These are phyloP conservation scores for Boletus rufocinnamomeus DNA, from an alignment of 768 basidiomycete species.

Conservation along the genomic window DNA sequence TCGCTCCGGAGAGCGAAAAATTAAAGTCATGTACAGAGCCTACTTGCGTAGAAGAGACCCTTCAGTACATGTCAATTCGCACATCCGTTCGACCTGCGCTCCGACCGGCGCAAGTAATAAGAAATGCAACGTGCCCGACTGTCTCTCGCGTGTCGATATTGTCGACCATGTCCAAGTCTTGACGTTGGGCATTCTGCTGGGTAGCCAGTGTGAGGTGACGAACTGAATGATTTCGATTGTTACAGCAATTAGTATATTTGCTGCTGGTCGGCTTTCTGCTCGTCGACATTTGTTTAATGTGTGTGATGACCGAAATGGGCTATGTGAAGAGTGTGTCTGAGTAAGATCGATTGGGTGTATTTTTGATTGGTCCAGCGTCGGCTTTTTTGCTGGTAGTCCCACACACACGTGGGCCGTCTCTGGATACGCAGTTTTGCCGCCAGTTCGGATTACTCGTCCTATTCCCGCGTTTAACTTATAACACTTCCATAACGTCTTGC, in stretches of 20 bases:
- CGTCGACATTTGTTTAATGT: slow-evolving; percentile 15
- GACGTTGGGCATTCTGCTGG: too few species aligned
- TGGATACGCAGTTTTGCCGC: slow-evolving; percentile 22
- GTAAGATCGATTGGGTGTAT: background rate
- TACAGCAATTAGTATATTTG: background rate
- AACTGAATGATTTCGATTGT: too few species aligned
- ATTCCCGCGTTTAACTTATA: slow-evolving; percentile 21
- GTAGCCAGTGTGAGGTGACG: too few species aligned
- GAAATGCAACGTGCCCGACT: background rate
- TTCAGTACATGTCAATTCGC: background rate
- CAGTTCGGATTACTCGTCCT: background rate
- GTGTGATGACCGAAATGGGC: background rate
- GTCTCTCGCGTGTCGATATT: background rate
- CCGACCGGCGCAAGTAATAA: background rate
- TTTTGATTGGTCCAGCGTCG: background rate
- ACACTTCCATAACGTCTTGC: slow-evolving; percentile 10
- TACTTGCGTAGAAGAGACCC: background rate
- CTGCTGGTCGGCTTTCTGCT: slow-evolving; percentile 18
- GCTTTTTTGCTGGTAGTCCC: slow-evolving; percentile 3
- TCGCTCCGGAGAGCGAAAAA: too few species aligned
- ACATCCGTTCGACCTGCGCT: background rate
- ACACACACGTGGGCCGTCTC: slow-evolving; percentile 9
- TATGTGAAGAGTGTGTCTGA: background rate
- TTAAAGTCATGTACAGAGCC: too few species aligned
- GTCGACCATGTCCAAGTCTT: background rate